Base-by-base conservation (phyloP, 371 early-diverging fungal species). In the Coemansia sp. region DNA sequence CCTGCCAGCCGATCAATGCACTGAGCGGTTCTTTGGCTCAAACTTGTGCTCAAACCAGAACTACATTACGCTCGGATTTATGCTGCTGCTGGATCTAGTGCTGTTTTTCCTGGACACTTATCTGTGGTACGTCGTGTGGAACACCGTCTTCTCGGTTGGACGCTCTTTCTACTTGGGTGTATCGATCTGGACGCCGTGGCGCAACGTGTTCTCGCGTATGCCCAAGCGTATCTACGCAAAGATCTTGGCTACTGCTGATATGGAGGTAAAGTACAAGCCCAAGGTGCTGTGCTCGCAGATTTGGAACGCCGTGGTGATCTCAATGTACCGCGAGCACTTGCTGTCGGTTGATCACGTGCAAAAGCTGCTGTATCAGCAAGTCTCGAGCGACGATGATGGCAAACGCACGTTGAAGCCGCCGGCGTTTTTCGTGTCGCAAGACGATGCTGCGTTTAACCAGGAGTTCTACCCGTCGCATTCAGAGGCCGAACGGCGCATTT, bases 51-150 rank as follows among this genome's bases (percentile, higher is more conserved):
- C 76, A 12, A 82, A 89, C 61, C 90, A 91, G 86, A 88, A 89
- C 55, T 78, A 80, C 49, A 84, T 93, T 53, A 90, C 92, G 0
- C 84, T 94, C 26, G 75, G 84, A 1, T 84, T 92, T 58, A 89
- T 94, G 91, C 86, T 92, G 75, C 72, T 91, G 57, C 85, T 92
- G 66, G 88, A 92, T 61, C 66, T 93, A 44, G 83, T 89, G 7
- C 84, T 95, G 24, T 94, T 91, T 80, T 93, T 94, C 81, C 79
- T 94, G 73, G 94, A 94, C 64, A 92, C 94, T 0, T 95, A 94
- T 70, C 83, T 95, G 46, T 95, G 95, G 94, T 95, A 93, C 71
- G 91, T 93, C 48, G 89, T 92, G 57, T 92, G 90, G 89, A 92
- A 88, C 79, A 88, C 90, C 2, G 73, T 90, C 29, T 90, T 93